phyloP scores from a whole-genome alignment of 2,329 filamentous ascomycete genomes.

The Huntiella decipiens region DNA sequence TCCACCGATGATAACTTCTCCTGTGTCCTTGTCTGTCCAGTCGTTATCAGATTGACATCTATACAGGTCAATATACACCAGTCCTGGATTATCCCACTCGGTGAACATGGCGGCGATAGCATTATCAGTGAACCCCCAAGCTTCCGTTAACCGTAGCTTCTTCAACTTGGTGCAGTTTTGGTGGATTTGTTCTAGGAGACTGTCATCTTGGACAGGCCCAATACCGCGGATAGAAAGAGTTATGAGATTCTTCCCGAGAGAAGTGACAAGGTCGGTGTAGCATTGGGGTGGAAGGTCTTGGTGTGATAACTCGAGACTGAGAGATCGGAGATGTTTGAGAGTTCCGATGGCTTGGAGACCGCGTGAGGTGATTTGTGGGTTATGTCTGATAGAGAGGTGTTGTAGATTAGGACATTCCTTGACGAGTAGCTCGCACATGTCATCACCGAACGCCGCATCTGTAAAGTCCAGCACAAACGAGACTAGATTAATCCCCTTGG shows the following conservation, averaged over 20 bases:
- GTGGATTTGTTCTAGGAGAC: constrained; percentile 52
- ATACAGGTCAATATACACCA: constrained; percentile 55
- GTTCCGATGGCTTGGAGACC: constrained; percentile 46
- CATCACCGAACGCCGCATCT: constrained; percentile 62
- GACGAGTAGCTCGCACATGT: constrained; percentile 42
- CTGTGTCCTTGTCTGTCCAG: constrained; percentile 20
- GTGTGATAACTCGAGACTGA: constrained; percentile 51
- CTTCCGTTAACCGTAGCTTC: constrained; percentile 70
- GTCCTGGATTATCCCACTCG: constrained; percentile 53
- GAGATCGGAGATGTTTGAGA: constrained; percentile 47
- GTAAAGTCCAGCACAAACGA: constrained; percentile 65
- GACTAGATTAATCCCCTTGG: constrained; percentile 45
- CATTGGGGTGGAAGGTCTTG: constrained; percentile 31
- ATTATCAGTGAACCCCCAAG: constrained; percentile 53
- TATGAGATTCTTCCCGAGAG: constrained; percentile 45
- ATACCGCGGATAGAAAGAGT: constrained; percentile 55
- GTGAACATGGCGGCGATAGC: constrained; percentile 57
- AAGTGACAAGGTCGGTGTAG: constrained; percentile 40
- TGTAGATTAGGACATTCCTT: constrained; percentile 46
- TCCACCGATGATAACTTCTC: constrained; percentile 36
- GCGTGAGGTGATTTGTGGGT: constrained; percentile 49
- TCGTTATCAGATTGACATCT: constrained; percentile 58
- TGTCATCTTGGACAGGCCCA: constrained; percentile 47
- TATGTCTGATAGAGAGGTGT: constrained; percentile 64
- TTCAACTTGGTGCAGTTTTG: constrained; percentile 44